A percentile compares a stretch with the other conserved stretches of the same genome.
Conservation (phyloP, 225 moss, liverwort and hornwort genomes). For the Physcomitrellopsis africana region DNA sequence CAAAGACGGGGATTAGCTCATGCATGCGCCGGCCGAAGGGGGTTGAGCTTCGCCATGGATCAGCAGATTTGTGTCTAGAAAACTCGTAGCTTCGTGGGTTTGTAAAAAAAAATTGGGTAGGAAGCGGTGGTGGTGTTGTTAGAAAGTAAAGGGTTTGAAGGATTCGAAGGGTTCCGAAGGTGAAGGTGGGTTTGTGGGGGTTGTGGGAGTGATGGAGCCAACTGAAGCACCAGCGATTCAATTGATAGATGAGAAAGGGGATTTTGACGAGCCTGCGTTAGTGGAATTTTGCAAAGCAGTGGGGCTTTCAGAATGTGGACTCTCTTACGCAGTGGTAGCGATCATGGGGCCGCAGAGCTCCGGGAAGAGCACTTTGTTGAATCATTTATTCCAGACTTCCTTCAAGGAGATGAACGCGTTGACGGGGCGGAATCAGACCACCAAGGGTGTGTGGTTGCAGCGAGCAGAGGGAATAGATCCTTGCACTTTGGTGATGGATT, state of each 20-base stretch:
- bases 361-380: conserved; percentile 71
- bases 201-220: conserved; percentile 51
- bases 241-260: conserved; percentile 73
- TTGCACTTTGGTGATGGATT: conserved; percentile 91
- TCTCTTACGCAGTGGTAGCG: conserved; percentile 94
- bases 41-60: too few species aligned
- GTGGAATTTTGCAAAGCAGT: conserved; percentile 69
- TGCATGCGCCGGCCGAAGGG: conserved; percentile 14
- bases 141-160: not conserved
- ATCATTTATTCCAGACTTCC: conserved; percentile 53
- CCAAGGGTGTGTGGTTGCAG: conserved; percentile 93
- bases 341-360: conserved; percentile 99
- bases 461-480: conserved; percentile 69
- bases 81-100: too few species aligned
- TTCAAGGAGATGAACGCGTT: conserved; percentile 64
- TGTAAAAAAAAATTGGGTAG: not conserved
- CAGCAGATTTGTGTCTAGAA: too few species aligned
- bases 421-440: conserved; percentile 76
- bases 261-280: conserved; percentile 52
- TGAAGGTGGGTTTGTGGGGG: not conserved
- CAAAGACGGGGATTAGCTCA: not conserved
- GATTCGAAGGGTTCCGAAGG: not conserved
- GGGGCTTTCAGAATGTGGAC: conserved; percentile 67
- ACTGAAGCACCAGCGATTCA: conserved; percentile 70
- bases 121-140: not conserved